A percentile compares a stretch with the other conserved stretches of the same genome.
phyloP scores from a whole-genome alignment of 257 asterid genomes.

The Gentiana dahurica region DNA sequence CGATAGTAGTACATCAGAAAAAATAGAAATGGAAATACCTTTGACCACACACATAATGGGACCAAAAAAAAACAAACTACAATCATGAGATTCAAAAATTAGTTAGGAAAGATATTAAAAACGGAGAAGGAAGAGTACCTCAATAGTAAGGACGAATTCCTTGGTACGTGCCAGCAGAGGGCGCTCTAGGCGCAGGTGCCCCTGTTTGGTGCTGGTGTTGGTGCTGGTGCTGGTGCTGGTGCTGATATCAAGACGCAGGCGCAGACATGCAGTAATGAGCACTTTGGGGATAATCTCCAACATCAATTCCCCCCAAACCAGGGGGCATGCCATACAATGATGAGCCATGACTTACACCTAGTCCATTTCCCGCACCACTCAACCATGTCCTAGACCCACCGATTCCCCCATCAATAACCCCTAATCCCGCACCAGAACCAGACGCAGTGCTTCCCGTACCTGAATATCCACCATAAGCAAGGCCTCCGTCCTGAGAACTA shows the following conservation, averaged over 20 bases:
- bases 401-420: conserved; percentile 17
- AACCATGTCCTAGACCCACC: conserved; percentile 15
- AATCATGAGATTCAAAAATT: conserved; percentile 4
- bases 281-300: conserved; percentile 42
- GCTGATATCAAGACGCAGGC: conserved; percentile 30
- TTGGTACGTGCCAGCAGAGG: conserved; percentile 59
- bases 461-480: conserved; percentile 33
- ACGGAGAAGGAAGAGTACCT: conserved; percentile 32
- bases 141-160: conserved; percentile 62
- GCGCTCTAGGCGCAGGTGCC: conserved; percentile 43
- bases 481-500: conserved; percentile 42
- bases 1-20: neutral
- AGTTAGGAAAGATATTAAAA: neutral
- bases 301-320: conserved; percentile 38
- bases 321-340: conserved; percentile 50
- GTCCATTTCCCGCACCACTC: conserved; percentile 20
- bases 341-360: conserved; percentile 45
- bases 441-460: conserved; percentile 13
- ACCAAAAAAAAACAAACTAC: neutral
- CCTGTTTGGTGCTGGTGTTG: conserved; percentile 50
- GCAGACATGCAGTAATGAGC: conserved; percentile 38
- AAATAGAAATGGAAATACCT: neutral
- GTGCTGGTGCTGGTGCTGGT: no score
- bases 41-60: neutral
- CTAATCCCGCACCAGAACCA: conserved; percentile 13